Evolutionary conservation across 2,329 filamentous ascomycete species (phyloP).

Genomic region (Aspergillus jensenii): DNA sequence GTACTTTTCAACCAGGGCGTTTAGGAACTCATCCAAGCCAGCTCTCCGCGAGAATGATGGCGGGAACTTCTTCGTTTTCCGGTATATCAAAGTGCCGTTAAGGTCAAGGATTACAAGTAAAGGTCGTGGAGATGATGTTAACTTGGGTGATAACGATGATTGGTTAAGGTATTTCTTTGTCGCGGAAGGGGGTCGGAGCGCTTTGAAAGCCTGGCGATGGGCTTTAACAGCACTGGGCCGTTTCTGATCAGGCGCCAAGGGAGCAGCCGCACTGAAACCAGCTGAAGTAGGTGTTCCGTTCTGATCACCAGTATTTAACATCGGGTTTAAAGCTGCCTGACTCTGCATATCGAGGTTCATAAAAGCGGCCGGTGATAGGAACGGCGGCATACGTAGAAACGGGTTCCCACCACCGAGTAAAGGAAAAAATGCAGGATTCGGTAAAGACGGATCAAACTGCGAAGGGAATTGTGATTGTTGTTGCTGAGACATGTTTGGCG

Average conservation of each 20-base stretch:
- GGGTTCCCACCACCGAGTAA: constrained; percentile 12
- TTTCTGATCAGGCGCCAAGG: neutral
- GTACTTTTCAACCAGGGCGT: constrained; percentile 73
- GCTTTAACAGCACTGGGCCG: neutral
- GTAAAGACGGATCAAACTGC: constrained; percentile 5
- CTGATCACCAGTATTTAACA: constrained; percentile 11
- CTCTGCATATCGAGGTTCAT: constrained; percentile 15
- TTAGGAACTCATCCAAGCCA: constrained; percentile 66
- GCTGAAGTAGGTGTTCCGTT: neutral
- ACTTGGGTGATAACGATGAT: constrained; percentile 47
- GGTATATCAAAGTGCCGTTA: constrained; percentile 84
- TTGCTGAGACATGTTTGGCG: constrained; percentile 1
- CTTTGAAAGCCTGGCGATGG: neutral
- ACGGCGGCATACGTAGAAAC: constrained; percentile 8
- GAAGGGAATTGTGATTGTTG: constrained; percentile 8
- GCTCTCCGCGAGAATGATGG: constrained; percentile 66
- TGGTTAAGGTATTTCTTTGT: constrained; percentile 60
- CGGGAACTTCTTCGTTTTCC: constrained; percentile 55
- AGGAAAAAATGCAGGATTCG: constrained; percentile 7
- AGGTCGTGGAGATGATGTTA: constrained; percentile 52
- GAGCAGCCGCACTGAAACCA: neutral
- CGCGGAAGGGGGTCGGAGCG: constrained; percentile 54
- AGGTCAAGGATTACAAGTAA: constrained; percentile 87
- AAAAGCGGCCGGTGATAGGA: constrained; percentile 12
- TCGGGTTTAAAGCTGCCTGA: constrained; percentile 6